Evolutionary conservation across 1,284 basidiomycete species (phyloP), one percentile per base, ranked within the genome.

Genomic region (Irpex sp.): DNA sequence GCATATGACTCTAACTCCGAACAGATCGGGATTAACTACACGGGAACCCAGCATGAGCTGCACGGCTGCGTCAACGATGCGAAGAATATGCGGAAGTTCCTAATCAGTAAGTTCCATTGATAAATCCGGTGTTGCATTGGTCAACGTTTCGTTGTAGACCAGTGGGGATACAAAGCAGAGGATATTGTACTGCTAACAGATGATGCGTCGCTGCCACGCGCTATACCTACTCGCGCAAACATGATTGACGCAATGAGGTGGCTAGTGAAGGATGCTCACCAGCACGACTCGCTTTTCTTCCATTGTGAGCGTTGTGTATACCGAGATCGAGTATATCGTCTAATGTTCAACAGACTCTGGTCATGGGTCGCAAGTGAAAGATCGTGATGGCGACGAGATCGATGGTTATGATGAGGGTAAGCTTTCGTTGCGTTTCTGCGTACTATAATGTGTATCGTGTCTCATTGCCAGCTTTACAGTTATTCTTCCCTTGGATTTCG

Each of bases 31-130:
- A 88, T 95, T 69, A 95, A 95, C 74, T 96, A 95, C 71, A 71
- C 70, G 9, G 89, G 92, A 0, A 83, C 85, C 62, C 68, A 70
- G 0, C 82, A 85, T 60, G 84, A 84, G 67, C 80, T 95, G 6
- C 76, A 79, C 1, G 93, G 94, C 4, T 95, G 94, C 68, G 83
- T 94, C 69, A 95, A 95, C 69, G 94, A 97, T 72, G 90, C 89
- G 8, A 80, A 78, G 66, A 88, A 89, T 67, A 83, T 95, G 55
- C 81, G 83, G 59, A 74, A 80, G 11, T 95, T 93, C 78, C 78
- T 95, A 35, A 84, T 84, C 57, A 76, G 90, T 92, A 65, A 63
- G 88, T 46, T 21, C 37, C 57, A 11, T 15, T 3, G 21, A 26
- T 26, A 3, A 26, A 26, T 1, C 3, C 3, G 21, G 21, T 3